Evolutionary conservation across 306 rosid species (phyloP), one percentile per base, ranked within the genome.

Genomic region (Vigna nakashimae): DNA sequence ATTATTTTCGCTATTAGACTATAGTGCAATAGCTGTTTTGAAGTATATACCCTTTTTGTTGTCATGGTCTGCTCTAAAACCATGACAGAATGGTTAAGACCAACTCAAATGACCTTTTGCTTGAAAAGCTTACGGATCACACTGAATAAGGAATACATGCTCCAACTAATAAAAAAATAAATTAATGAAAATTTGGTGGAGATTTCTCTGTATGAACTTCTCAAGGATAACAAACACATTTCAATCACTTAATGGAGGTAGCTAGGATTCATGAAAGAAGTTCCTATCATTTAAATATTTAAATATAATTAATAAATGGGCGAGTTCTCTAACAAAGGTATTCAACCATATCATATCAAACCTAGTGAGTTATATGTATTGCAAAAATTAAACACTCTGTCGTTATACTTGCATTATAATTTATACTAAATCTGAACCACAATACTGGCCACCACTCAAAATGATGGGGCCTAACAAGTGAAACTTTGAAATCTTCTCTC

Each of bases 1-100:
- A 20, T 55, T 50, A 10, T 43, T 82, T 45, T 65, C 18, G 52
- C 58, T 76, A 17, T 51, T 55, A 69, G 46, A 17, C 42, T 69
- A n/a, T 52, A 32, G 56, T 62, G 34, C 65, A 42, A 55, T 17
- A 40, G 6, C 46, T 72, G 11, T 17, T 73, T 73, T 42, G 70
- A 69, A 73, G 16, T 73, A 8, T 24, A 34, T 65, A 4, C 30
- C 74, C 52, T 55, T 76, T 64, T 12, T 20, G 32, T 55, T 18
- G 15, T 22, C 30, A 10, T 18, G 30, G 22, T 26, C 32, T 15
- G 22, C 26, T 52, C 58, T 52, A 52, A 52, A 52, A 20, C 58
- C 58, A 17, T 52, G 58, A n/a, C 58, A 17, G 12, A 52, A 20
- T n/a, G 22, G 56, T n/a, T 50, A n/a, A 50, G 10, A 50, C 22